These are phyloP conservation scores for Candida parachauliodes DNA, from an alignment of 805 yeast species.

Conservation along the genomic window DNA sequence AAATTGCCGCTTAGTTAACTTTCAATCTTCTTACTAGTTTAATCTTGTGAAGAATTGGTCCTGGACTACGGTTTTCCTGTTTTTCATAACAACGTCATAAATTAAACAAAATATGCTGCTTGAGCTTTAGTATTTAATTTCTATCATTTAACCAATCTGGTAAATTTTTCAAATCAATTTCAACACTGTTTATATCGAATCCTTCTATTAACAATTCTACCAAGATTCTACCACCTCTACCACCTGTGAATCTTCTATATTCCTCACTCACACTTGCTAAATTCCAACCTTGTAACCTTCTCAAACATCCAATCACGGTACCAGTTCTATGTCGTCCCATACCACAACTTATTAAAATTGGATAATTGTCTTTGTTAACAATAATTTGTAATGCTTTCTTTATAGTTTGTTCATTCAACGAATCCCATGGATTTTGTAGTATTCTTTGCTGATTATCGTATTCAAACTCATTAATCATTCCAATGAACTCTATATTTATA, in stretches of 20 bases:
- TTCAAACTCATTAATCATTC: conserved; percentile 60
- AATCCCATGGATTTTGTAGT: conserved; percentile 86
- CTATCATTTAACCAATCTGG: conserved; percentile 18
- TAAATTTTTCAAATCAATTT: conserved; percentile 26
- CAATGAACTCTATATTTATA: conserved; percentile 78
- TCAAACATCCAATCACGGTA: conserved; percentile 88
- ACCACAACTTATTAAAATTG: conserved; percentile 90
- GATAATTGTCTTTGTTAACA: conserved; percentile 69
- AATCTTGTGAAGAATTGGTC: too few species aligned
- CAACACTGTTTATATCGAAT: conserved; percentile 35
- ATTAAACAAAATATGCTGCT: too few species aligned
- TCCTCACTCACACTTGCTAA: conserved; percentile 88
- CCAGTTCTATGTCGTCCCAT: conserved; percentile 99
- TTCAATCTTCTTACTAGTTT: too few species aligned
- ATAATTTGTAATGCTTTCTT: conserved; percentile 75
- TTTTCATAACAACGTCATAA: too few species aligned
- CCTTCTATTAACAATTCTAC: conserved; percentile 86
- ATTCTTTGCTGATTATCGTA: conserved; percentile 27
- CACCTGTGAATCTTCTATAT: conserved; percentile 89
- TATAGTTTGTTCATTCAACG: conserved; percentile 78
- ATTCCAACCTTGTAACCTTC: conserved; percentile 97
- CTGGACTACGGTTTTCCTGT: too few species aligned
- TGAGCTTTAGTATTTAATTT: too few species aligned
- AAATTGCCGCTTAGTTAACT: too few species aligned
- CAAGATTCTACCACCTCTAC: conserved; percentile 85